phyloP scores from a whole-genome alignment of 164 flowering plant species.

The Vitis vinifera region ASM3070453v1 NC_081817.1:1155001-1155500 shows the following conservation, averaged over 20 bases:
- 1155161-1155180: neutral
- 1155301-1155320: neutral
- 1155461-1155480: slow-evolving; percentile 85
- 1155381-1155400: neutral
- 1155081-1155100: neutral
- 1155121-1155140: neutral
- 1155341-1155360: neutral
- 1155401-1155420: neutral
- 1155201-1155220: too few relatives aligned
- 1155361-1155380: neutral
- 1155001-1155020: neutral
- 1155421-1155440: neutral
- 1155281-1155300: neutral
- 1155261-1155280: neutral
- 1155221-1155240: too few relatives aligned
- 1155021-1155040: neutral
- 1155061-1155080: neutral
- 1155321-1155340: neutral
- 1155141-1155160: neutral
- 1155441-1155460: slow-evolving; percentile 50
- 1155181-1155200: neutral
- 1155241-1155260: too few relatives aligned
- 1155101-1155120: neutral
- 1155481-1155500: slow-evolving; percentile 74
- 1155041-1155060: neutral